phyloP scores from a whole-genome alignment of 148 eudicot species.

The Diospyros lotus region DNA sequence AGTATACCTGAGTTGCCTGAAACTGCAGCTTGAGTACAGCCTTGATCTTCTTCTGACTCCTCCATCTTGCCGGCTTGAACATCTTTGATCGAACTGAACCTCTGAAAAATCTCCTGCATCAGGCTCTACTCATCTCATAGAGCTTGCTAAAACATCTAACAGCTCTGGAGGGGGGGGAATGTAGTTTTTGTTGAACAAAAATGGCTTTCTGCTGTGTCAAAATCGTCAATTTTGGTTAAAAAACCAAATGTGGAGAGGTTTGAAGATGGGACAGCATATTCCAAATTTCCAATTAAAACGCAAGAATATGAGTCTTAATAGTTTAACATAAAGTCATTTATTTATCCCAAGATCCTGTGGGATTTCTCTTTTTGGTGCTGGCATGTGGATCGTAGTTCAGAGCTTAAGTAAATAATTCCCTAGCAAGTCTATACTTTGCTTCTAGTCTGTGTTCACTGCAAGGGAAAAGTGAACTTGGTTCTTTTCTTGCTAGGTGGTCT shows the following conservation, averaged over 20 bases:
- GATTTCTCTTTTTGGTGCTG: neutral
- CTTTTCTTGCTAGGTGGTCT: neutral
- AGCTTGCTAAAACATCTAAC: neutral
- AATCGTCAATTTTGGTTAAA: neutral
- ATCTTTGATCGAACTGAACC: conserved; percentile 30
- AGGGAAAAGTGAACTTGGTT: conserved; percentile 10
- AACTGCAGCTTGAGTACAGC: conserved; percentile 77
- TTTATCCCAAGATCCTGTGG: neutral
- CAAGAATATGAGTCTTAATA: neutral
- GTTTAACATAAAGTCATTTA: conserved; percentile 1
- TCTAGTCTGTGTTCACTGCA: conserved; percentile 1
- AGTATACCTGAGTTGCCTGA: conserved; percentile 80
- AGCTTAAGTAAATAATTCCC: neutral
- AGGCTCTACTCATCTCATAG: neutral
- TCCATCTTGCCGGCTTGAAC: conserved; percentile 76
- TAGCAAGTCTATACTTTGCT: conserved; percentile 12
- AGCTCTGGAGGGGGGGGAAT: neutral
- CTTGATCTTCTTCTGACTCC: conserved; percentile 74
- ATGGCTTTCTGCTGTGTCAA: conserved; percentile 15
- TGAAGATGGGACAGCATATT: neutral
- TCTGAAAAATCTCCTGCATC: neutral
- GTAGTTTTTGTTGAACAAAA: neutral
- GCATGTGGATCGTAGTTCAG: conserved; percentile 3
- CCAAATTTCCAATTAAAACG: neutral
- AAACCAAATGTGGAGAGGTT: neutral